Conservation (phyloP, 768 basidiomycete species). For the Neoboletus magnificus region DNA sequence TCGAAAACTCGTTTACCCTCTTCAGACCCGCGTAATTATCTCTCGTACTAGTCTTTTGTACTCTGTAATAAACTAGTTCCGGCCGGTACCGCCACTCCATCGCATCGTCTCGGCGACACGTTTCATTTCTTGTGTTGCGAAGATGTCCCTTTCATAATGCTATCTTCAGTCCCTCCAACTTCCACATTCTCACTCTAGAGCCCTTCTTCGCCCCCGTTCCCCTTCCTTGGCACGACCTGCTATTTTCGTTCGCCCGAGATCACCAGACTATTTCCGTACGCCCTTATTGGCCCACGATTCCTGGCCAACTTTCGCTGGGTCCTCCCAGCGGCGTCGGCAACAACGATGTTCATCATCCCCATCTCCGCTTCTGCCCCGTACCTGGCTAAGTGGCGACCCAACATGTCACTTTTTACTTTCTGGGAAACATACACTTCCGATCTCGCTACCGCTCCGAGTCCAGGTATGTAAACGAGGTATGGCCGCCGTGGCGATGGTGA, state of each 20-base stretch:
- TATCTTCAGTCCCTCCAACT: neutral
- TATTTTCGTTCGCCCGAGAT: slow-evolving; percentile 16
- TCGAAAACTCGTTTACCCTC: slow-evolving; percentile 1
- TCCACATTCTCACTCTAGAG: slow-evolving; percentile 11
- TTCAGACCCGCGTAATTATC: neutral
- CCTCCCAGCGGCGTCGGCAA: neutral
- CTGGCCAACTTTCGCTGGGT: neutral
- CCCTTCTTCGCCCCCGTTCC: slow-evolving; percentile 6
- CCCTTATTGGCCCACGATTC: slow-evolving; percentile 11
- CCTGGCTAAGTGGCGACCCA: neutral
- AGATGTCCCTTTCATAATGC: slow-evolving; percentile 2
- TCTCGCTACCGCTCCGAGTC: neutral
- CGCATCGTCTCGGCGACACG: neutral
- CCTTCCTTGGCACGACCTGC: slow-evolving; percentile 10
- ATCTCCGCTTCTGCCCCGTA: neutral
- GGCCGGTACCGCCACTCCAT: slow-evolving; percentile 10
- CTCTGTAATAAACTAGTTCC: slow-evolving; percentile 11
- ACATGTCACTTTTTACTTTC: neutral
- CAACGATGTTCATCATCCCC: neutral
- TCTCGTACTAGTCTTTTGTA: neutral
- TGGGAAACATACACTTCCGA: neutral
- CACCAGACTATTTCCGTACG: slow-evolving; percentile 7
- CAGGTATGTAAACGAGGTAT: neutral
- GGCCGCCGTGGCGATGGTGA: slow-evolving; percentile 12
- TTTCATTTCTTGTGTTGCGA: neutral